These are phyloP conservation scores for Pharus latifolius DNA, from an alignment of 176 grass and related monocot species.

Conservation along the genomic window DNA sequence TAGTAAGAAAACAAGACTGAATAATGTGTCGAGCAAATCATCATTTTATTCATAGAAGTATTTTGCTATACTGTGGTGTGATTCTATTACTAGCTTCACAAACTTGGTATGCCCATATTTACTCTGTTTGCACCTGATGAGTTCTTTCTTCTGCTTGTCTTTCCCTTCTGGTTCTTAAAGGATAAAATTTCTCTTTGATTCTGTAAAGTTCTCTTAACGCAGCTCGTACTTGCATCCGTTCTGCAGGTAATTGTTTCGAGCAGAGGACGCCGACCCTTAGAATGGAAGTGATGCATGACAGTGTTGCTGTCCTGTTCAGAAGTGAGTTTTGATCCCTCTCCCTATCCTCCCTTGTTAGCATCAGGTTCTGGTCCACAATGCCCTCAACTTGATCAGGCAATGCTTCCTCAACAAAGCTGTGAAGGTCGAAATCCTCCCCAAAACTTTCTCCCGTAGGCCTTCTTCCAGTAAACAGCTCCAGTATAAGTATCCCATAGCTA, in stretches of 20 bases:
- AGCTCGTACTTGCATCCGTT: not conserved
- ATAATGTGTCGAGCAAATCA: not conserved
- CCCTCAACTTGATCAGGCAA: not conserved
- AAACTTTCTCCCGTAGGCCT: not conserved
- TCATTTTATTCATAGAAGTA: not conserved
- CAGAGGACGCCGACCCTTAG: not conserved
- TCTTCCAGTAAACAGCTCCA: constrained; percentile 14
- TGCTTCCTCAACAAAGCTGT: not conserved
- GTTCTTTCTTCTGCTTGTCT: not conserved
- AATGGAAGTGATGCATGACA: not conserved
- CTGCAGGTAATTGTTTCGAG: not conserved
- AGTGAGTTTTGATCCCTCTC: not conserved
- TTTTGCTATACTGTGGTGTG: no score
- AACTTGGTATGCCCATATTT: no score
- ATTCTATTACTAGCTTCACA: no score
- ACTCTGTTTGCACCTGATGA: not conserved
- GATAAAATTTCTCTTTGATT: not conserved
- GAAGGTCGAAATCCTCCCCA: not conserved
- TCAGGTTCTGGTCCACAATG: not conserved
- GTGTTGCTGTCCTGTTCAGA: not conserved
- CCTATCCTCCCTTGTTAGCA: not conserved
- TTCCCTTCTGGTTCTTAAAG: not conserved
- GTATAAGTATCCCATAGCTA: constrained; percentile 19
- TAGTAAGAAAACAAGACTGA: not conserved
- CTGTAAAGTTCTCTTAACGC: not conserved